Conservation (phyloP, 768 basidiomycete genomes). For the Mycena chlorophos region DNA sequence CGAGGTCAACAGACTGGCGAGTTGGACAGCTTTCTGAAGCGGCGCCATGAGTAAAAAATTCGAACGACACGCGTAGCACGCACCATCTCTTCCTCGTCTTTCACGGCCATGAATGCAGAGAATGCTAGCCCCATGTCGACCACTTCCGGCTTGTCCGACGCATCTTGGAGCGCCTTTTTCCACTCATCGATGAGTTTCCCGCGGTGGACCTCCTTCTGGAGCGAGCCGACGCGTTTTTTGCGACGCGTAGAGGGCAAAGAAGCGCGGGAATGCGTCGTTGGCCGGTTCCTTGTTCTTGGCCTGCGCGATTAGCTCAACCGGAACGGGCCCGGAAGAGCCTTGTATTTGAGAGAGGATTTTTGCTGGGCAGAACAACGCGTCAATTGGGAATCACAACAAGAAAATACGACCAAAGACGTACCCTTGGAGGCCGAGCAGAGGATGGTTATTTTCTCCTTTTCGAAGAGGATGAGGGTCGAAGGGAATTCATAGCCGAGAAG, state of each 20-base stretch:
- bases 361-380: constrained; percentile 52
- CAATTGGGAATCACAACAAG: constrained; percentile 8
- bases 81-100: constrained; percentile 95
- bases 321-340: constrained; percentile 52
- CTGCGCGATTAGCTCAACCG: constrained; percentile 74
- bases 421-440: constrained; percentile 90
- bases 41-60: too few relatives aligned
- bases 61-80: too few relatives aligned
- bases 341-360: constrained; percentile 83
- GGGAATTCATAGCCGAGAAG: constrained; percentile 97
- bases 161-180: constrained; percentile 62
- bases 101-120: constrained; percentile 78
- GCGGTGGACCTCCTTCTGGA: constrained; percentile 79
- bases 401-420: constrained; percentile 28
- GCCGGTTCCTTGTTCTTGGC: constrained; percentile 79
- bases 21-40: too few relatives aligned
- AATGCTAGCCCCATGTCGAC: constrained; percentile 79
- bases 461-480: constrained; percentile 84
- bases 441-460: constrained; percentile 72
- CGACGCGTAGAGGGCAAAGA: constrained; percentile 59
- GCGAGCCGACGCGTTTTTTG: constrained; percentile 67
- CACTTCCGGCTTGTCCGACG: constrained; percentile 63
- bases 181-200: constrained; percentile 90
- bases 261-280: constrained; percentile 71
- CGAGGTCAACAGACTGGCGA: too few relatives aligned